Evolutionary conservation across 1,139 yeast species (phyloP).

Genomic region (Suhomyces chickasaworum): DNA sequence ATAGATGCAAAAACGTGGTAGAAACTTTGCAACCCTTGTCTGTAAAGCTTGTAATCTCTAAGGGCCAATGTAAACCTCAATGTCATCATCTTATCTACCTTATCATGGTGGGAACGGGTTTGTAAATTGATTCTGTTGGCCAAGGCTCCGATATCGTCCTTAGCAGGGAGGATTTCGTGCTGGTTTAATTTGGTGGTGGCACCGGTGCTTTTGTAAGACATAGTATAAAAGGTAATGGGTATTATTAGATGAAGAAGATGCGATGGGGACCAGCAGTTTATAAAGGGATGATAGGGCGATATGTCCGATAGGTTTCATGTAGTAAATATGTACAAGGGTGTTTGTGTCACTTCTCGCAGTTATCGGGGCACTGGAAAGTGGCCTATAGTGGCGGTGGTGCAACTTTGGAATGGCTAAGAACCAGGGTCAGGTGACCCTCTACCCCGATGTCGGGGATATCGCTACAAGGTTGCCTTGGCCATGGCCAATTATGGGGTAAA

Average conservation of each 20-base stretch:
- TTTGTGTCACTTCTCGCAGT: constrained; percentile 2
- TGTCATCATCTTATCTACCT: constrained; percentile 68
- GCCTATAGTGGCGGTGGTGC: background rate
- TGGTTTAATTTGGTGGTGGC: constrained; percentile 49
- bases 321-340: background rate
- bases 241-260: background rate
- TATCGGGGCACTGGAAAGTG: background rate
- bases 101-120: constrained; percentile 67
- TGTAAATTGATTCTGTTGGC: constrained; percentile 76
- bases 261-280: constrained; percentile 2
- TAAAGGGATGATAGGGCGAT: background rate
- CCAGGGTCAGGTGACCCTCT: background rate
- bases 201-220: constrained; percentile 16
- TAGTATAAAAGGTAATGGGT: background rate
- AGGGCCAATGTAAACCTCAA: constrained; percentile 74
- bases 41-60: constrained; percentile 71
- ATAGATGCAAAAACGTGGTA: constrained; percentile 74
- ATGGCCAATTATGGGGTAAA: background rate
- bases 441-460: constrained; percentile 2
- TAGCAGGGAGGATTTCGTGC: constrained; percentile 65
- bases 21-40: constrained; percentile 79
- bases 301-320: background rate
- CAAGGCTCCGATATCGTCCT: constrained; percentile 75
- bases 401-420: too few species aligned
- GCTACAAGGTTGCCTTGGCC: background rate